Conservation (phyloP, 495 filamentous ascomycete genomes). For the Xylaria intraflava region DNA sequence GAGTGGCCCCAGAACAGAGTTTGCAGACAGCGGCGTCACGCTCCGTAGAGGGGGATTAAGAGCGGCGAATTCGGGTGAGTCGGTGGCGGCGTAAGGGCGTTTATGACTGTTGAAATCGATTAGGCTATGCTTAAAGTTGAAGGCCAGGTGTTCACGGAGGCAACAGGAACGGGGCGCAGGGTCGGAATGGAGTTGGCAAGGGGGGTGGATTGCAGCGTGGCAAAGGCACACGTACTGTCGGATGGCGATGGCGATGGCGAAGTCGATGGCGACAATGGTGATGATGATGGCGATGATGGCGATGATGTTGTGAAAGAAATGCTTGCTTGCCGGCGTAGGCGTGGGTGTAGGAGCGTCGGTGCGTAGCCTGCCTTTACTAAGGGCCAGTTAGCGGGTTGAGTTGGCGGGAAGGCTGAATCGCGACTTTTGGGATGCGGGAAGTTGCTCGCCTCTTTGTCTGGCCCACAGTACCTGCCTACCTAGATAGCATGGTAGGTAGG, state of each 20-base stretch:
- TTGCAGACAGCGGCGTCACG: background rate
- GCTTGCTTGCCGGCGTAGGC: background rate
- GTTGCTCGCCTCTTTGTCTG: background rate
- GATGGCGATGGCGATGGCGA: too few relatives aligned
- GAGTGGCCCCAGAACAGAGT: background rate
- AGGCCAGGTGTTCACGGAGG: too few relatives aligned
- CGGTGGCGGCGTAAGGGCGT: background rate
- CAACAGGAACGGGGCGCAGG: too few relatives aligned
- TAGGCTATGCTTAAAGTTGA: too few relatives aligned
- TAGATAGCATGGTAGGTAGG: conserved; percentile 7
- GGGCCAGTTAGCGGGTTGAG: background rate
- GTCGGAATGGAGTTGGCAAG: background rate
- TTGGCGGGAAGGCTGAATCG: conserved; percentile 11
- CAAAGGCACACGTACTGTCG: background rate
- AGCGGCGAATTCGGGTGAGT: background rate
- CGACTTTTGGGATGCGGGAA: background rate
- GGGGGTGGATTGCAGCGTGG: background rate
- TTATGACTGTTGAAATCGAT: too few relatives aligned
- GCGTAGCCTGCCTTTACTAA: too few relatives aligned
- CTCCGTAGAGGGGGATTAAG: background rate
- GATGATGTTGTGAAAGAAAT: conserved; percentile 1
- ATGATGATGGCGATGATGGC: too few relatives aligned
- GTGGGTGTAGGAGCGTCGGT: too few relatives aligned
- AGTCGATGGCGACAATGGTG: too few relatives aligned
- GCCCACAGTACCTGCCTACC: conserved; percentile 5